Evolutionary conservation across 257 asterid species (phyloP).

Genomic region (Verbena officinalis): DNA sequence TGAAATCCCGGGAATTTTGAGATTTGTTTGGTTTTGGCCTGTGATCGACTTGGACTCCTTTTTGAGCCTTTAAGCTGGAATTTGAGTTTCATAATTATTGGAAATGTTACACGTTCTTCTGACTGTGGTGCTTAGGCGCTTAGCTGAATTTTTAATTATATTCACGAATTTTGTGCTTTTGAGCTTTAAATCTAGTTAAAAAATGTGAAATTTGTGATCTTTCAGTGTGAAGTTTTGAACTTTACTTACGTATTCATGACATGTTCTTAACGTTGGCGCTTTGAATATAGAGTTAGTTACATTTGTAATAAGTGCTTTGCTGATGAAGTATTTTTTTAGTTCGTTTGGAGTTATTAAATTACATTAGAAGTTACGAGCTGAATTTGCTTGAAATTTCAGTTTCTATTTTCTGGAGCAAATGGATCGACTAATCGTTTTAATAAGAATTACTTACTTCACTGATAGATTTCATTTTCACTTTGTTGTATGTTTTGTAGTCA

Average conservation of each 20-base stretch:
- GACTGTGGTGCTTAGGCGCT: too few relatives aligned
- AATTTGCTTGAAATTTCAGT: not conserved
- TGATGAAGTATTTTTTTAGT: not conserved
- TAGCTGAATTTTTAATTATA: not conserved
- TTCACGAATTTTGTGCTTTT: not conserved
- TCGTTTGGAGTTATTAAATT: conserved; percentile 8
- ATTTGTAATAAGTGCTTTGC: not conserved
- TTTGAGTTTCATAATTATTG: not conserved
- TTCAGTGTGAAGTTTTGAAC: not conserved
- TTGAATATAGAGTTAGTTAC: not conserved
- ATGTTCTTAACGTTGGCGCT: not conserved
- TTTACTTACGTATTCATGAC: not conserved
- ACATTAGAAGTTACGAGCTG: not conserved
- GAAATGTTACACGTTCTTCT: not conserved
- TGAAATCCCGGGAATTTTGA: not conserved
- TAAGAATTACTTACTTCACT: not conserved
- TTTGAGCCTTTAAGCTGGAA: not conserved
- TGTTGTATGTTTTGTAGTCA: not conserved
- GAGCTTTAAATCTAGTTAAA: not conserved
- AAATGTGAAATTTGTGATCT: not conserved
- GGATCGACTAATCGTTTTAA: not conserved
- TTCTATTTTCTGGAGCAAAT: not conserved
- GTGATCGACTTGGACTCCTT: not conserved
- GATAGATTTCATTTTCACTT: not conserved
- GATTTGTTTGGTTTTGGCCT: not conserved